Evolutionary conservation across 2,329 filamentous ascomycete species (phyloP).

Genomic region (Penicillium sp.): DNA sequence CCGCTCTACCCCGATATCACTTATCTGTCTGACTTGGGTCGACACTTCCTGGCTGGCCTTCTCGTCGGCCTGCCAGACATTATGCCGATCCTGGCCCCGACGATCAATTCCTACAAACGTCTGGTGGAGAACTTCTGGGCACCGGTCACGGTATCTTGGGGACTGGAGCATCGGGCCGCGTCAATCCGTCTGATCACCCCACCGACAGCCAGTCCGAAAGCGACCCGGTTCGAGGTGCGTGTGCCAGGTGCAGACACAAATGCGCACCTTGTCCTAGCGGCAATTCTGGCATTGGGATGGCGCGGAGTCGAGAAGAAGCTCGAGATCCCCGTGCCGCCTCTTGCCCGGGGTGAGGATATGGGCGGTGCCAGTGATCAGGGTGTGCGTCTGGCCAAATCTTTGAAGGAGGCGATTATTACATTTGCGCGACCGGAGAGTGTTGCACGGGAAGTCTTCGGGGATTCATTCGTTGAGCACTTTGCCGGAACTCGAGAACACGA

Average conservation of each 20-base stretch:
- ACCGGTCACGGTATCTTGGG: constrained; percentile 96
- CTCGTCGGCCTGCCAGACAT: constrained; percentile 86
- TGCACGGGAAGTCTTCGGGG: constrained; percentile 89
- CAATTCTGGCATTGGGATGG: constrained; percentile 85
- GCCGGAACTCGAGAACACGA: constrained; percentile 91
- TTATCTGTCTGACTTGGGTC: constrained; percentile 79
- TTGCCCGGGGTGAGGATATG: constrained; percentile 81
- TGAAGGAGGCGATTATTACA: constrained; percentile 77
- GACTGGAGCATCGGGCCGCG: constrained; percentile 88
- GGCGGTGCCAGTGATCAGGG: constrained; percentile 70
- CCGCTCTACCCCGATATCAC: constrained; percentile 73
- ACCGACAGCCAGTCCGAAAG: constrained; percentile 77
- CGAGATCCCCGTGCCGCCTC: constrained; percentile 73
- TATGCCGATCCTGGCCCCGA: constrained; percentile 93
- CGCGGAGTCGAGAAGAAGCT: constrained; percentile 90
- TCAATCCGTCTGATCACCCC: constrained; percentile 87
- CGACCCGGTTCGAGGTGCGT: constrained; percentile 88
- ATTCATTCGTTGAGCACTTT: constrained; percentile 95
- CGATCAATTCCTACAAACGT: constrained; percentile 96
- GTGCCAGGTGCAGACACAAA: constrained; percentile 95
- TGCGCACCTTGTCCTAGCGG: constrained; percentile 79
- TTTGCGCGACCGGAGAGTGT: constrained; percentile 79
- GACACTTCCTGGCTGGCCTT: constrained; percentile 89
- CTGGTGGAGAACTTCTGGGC: constrained; percentile 99
- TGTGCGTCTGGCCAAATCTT: constrained; percentile 73